A percentile compares a stretch with the other conserved stretches of the same genome.
These are phyloP conservation scores for Pseudocercospora macadamiae DNA, from an alignment of 2,329 filamentous ascomycete genomes.

Conservation along the genomic window DNA sequence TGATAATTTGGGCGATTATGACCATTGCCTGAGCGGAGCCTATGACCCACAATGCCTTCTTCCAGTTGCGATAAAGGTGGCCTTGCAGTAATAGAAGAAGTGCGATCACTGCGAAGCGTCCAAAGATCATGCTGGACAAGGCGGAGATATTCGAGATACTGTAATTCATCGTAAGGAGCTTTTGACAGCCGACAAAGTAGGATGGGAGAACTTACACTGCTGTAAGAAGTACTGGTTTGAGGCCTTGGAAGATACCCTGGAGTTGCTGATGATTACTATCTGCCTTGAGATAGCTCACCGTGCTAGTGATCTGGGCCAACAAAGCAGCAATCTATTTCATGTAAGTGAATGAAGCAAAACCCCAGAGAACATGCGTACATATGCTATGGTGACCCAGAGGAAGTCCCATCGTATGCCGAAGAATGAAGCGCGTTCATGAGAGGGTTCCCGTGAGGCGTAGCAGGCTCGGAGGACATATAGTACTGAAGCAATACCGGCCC, in stretches of 20 bases:
- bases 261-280: not conserved
- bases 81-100: constrained; percentile 18
- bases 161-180: not conserved
- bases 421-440: constrained; percentile 3
- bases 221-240: not conserved
- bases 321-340: not conserved
- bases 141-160: constrained; percentile 7
- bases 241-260: not conserved
- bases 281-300: constrained; percentile 3
- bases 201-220: constrained; percentile 5
- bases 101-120: constrained; percentile 15
- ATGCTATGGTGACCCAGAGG: constrained; percentile 14
- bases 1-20: constrained; percentile 2
- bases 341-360: not conserved
- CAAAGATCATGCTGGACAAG: constrained; percentile 13
- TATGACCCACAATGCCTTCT: constrained; percentile 10
- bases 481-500: constrained; percentile 14
- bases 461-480: constrained; percentile 16
- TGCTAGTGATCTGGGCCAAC: not conserved
- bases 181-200: not conserved
- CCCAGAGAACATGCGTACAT: too few species aligned
- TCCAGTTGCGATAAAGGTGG: constrained; percentile 11
- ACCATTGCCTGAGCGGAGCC: constrained; percentile 10
- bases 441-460: constrained; percentile 7
- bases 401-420: constrained; percentile 20